Percentiles rank a stretch among this genome's conserved stretches.
phyloP scores from a whole-genome alignment of 2,329 filamentous ascomycete species.

The Huntiella omanensis region DNA sequence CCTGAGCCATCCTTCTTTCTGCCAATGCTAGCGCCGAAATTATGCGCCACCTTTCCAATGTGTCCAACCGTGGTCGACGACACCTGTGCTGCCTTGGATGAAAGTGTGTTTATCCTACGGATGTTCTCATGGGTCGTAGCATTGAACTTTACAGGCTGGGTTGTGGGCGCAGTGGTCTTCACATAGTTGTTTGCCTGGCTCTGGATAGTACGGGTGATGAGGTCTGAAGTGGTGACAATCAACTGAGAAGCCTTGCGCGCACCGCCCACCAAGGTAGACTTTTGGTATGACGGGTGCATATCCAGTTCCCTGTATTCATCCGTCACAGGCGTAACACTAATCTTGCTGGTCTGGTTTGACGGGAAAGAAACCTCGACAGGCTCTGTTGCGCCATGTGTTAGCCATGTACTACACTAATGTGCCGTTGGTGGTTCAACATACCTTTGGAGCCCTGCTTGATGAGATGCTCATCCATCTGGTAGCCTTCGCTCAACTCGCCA shows the following conservation, averaged over 20 bases:
- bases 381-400: conserved; percentile 22
- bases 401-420: not conserved
- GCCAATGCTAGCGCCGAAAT: conserved; percentile 59
- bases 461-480: conserved; percentile 56
- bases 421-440: conserved; percentile 23
- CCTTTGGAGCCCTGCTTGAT: conserved; percentile 83
- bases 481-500: conserved; percentile 71
- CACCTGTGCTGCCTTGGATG: conserved; percentile 56
- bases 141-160: conserved; percentile 72
- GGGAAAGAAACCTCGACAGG: conserved; percentile 66
- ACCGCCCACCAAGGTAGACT: conserved; percentile 69
- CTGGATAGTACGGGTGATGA: conserved; percentile 60
- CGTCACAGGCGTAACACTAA: conserved; percentile 45
- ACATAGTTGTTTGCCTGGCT: conserved; percentile 65
- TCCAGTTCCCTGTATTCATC: conserved; percentile 58
- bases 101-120: conserved; percentile 78
- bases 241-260: conserved; percentile 77
- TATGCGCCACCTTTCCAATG: conserved; percentile 71
- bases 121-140: conserved; percentile 70
- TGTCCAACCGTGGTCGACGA: conserved; percentile 76
- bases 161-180: conserved; percentile 55
- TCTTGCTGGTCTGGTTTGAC: conserved; percentile 42
- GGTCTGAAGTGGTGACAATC: conserved; percentile 71
- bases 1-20: conserved; percentile 31
- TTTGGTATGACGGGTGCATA: conserved; percentile 78